Base-by-base conservation (phyloP, 1,284 basidiomycete genomes). In the Ustilago trichophora region DNA sequence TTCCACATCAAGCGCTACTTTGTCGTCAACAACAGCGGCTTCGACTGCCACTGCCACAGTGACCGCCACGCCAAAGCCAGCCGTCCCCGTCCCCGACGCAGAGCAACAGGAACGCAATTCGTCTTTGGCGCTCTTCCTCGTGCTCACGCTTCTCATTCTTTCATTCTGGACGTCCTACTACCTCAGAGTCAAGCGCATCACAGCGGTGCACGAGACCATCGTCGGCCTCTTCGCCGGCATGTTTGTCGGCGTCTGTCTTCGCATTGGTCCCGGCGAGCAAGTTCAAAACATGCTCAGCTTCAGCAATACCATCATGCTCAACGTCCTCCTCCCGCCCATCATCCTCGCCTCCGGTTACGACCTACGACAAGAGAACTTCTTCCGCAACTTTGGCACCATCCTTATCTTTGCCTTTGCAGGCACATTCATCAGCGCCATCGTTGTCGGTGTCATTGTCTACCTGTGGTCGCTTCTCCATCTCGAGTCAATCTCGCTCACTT, bases 311-410 rank as follows among this genome's bases (percentile, higher is more conserved):
- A 86, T 98, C 53, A 97, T 99, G 86, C 95, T 98, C 85, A 98
- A 99, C 82, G 87, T 98, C 10, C 85, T 99, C 10, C 87, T 98
- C 3, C 96, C 96, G 2, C 96, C 95, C 0, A 99, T 99, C 82
- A 99, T 99, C 79, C 85, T 99, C 35, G 95, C 96, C 80, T 97
- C 93, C 6, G 95, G 95, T 6, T 99, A 98, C 82, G 93, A 97
- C 82, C 87, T 99, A 49, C 94, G 95, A 80, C 82, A 96, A 91
- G 95, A 94, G 83, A 97, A 97, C 82, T 98, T 98, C 82, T 94
- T 92, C 16, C 94, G 93, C 18, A 82, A 82, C 69, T 82, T 82
- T 71, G 79, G 80, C 41, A 78, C 74, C 43, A 98, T 98, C 75
- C 86, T 99, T 37, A 91, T 90, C 2, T 99, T 99, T 80, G 96